Base-by-base conservation (phyloP, 1,284 basidiomycete genomes). In the Anthracocystis setariae region DNA sequence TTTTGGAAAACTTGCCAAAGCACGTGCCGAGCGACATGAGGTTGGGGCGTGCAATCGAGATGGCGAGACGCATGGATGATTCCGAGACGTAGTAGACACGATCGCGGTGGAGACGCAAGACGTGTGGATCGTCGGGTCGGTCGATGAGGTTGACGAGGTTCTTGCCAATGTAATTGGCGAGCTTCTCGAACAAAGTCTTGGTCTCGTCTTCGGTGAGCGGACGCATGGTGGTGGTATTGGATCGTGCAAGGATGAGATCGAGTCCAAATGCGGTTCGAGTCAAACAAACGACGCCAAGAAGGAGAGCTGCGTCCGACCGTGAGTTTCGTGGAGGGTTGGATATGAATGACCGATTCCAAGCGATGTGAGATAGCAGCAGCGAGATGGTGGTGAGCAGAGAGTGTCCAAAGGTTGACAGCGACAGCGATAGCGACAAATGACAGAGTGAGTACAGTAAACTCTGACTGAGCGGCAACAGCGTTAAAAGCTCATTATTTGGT, bases 1-100 rank as follows among this genome's bases (percentile, higher is more conserved):
- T 90, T 87, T 98, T 98, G 81, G 90, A 92, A 85, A 98, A 99
- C 84, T 98, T 98, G 77, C 96, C 96, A 69, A 98, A 91, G 85
- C 95, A 98, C 69, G 93, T 96, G 24, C 96, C 96, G 18, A 98
- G 86, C 55, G 91, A 92, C 83, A 98, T 87, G 70, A 99, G 90
- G 82, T 94, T 96, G 18, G 92, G 91, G 40, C 94, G 89, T 20
- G 94, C 92, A 48, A 98, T 89, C 1, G 93, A 96, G 60, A 93
- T 93, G 39, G 91, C 91, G 32, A 96, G 88, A 61, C 92, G 91
- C 90, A 98, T 95, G 17, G 92, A 73, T 4, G 54, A 56, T 45
- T 80, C 78, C 13, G 77, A 80, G 42, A 76, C 77, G 48, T 80
- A 83, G 68, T 81, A 82, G 42, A 82, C 77, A 4, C 74, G 74